Percentiles rank a stretch among this genome's conserved stretches.
phyloP scores from a whole-genome alignment of 305 asterid species.

The Fraxinus floribunda region DNA sequence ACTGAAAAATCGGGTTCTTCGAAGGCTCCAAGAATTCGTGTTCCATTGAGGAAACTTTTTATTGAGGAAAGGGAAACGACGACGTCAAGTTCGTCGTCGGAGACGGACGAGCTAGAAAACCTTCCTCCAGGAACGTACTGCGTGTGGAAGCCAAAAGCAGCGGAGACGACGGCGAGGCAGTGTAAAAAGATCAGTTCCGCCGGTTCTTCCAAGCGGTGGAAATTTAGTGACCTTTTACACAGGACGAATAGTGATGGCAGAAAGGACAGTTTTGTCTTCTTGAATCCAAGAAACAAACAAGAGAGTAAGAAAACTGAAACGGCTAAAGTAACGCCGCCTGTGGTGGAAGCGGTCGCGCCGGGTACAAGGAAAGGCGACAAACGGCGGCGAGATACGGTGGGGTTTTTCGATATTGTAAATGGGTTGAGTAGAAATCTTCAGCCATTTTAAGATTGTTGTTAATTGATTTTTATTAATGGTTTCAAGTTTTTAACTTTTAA shows the following conservation, averaged over 20 bases:
- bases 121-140: slow-evolving; percentile 21
- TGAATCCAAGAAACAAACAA: background rate
- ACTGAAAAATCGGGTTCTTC: background rate
- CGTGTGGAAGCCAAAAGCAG: slow-evolving; percentile 18
- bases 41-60: slow-evolving; percentile 20
- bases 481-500: background rate
- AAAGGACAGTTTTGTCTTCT: slow-evolving; percentile 11
- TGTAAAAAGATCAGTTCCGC: slow-evolving; percentile 24
- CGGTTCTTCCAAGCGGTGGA: slow-evolving; percentile 23
- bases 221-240: slow-evolving; percentile 18
- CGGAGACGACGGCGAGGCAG: background rate
- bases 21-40: background rate
- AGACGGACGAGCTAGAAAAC: slow-evolving; percentile 20
- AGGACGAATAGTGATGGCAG: slow-evolving; percentile 24
- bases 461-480: background rate
- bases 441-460: background rate
- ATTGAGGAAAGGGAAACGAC: slow-evolving; percentile 11
- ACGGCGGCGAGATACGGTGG: background rate
- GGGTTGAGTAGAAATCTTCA: background rate
- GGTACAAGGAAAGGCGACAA: background rate
- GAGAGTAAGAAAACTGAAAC: background rate
- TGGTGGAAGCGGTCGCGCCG: background rate
- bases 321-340: background rate
- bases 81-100: slow-evolving; percentile 22
- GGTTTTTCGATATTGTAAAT: background rate